Evolutionary conservation across 768 basidiomycete genomes (phyloP).

Genomic region (Suillus plorans): DNA sequence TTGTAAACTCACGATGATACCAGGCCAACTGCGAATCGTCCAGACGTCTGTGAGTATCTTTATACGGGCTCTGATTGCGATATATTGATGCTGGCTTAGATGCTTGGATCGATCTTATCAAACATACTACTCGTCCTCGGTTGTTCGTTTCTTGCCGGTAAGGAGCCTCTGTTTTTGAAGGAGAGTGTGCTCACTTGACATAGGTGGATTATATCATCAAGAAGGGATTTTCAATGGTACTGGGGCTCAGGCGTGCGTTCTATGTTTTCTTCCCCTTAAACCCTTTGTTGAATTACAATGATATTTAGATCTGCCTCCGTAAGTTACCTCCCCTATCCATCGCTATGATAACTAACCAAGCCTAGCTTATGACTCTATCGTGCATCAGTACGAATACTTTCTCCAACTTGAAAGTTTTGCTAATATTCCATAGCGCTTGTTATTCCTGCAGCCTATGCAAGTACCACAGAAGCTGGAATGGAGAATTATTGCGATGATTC

Average conservation of each 20-base stretch:
- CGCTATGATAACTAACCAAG: not conserved
- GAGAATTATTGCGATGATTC: conserved; percentile 5
- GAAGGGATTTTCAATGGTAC: conserved; percentile 80
- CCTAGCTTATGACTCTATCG: conserved; percentile 78
- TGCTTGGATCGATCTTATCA: conserved; percentile 89
- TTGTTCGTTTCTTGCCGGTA: conserved; percentile 85
- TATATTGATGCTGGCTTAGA: conserved; percentile 38
- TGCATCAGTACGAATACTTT: conserved; percentile 65
- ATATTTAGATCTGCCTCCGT: conserved; percentile 37
- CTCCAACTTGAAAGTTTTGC: conserved; percentile 3
- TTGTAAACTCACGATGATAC: conserved; percentile 8
- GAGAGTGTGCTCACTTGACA: not conserved
- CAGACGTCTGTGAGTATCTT: conserved; percentile 72
- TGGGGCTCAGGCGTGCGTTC: conserved; percentile 79
- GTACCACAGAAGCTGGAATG: conserved; percentile 31
- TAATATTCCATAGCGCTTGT: conserved; percentile 59
- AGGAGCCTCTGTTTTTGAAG: conserved; percentile 5
- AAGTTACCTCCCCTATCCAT: conserved; percentile 16
- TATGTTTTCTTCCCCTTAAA: conserved; percentile 12
- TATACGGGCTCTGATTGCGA: not conserved
- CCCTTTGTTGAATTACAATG: not conserved
- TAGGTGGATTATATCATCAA: conserved; percentile 62
- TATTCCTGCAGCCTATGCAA: conserved; percentile 85
- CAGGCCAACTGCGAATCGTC: conserved; percentile 83
- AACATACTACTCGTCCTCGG: conserved; percentile 90